Percentiles rank a stretch among this genome's conserved stretches.
phyloP scores from a whole-genome alignment of 768 basidiomycete genomes.

The Collybia sordida region DNA sequence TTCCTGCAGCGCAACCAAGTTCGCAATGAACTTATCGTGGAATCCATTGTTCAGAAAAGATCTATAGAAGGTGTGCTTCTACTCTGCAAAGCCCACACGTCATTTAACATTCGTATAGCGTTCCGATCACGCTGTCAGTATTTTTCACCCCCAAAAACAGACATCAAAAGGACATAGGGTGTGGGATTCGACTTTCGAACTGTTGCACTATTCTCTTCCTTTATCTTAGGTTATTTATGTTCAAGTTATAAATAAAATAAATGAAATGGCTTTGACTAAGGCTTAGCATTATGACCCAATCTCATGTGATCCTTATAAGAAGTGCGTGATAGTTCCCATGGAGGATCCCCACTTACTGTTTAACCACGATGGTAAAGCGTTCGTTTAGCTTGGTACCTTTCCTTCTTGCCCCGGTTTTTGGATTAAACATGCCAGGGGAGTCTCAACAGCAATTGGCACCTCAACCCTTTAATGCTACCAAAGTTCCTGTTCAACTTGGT shows the following conservation, averaged over 20 bases:
- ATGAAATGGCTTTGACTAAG: not conserved
- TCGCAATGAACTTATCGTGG: slow-evolving; percentile 71
- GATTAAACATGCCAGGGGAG: slow-evolving; percentile 6
- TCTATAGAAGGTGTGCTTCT: slow-evolving; percentile 64
- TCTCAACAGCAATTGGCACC: not conserved
- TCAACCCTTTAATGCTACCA: slow-evolving; percentile 21
- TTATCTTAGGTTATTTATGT: too few relatives aligned
- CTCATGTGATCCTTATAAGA: not conserved
- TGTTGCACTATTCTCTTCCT: not conserved
- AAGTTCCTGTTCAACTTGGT: slow-evolving; percentile 49
- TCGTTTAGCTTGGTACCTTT: slow-evolving; percentile 5
- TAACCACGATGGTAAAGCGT: slow-evolving; percentile 9
- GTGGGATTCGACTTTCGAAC: slow-evolving; percentile 38
- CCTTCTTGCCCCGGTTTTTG: not conserved
- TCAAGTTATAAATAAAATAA: too few relatives aligned
- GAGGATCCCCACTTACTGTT: not conserved
- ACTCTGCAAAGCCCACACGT: slow-evolving; percentile 5
- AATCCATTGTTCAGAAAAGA: slow-evolving; percentile 68
- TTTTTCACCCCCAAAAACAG: slow-evolving; percentile 65
- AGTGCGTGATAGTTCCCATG: not conserved
- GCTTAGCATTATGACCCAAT: slow-evolving; percentile 14
- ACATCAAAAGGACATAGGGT: slow-evolving; percentile 54
- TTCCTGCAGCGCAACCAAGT: slow-evolving; percentile 64
- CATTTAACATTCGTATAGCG: slow-evolving; percentile 38
- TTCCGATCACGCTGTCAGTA: slow-evolving; percentile 80